phyloP scores from a whole-genome alignment of 2,329 filamentous ascomycete species.

The Orbilia brochopaga region DNA sequence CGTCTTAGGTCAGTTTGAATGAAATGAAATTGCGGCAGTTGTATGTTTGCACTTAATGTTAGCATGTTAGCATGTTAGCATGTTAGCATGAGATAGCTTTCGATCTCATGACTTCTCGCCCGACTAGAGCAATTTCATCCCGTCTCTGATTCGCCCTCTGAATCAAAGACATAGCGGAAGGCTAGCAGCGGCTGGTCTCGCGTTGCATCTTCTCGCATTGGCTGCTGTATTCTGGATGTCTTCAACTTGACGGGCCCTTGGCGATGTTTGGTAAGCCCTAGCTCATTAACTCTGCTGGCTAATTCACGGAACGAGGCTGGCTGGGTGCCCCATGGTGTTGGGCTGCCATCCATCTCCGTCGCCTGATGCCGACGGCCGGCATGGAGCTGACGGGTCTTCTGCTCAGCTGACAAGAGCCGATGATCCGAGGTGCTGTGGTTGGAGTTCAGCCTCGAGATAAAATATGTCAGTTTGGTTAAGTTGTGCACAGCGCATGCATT shows the following conservation, averaged over 20 bases:
- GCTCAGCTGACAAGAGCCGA: constrained; percentile 1
- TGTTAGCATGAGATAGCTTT: neutral
- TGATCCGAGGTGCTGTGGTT: neutral
- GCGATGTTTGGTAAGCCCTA: constrained; percentile 1
- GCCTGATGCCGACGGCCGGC: neutral
- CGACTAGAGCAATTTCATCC: neutral
- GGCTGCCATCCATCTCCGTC: neutral
- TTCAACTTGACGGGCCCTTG: neutral
- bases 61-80: neutral
- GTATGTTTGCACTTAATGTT: no score
- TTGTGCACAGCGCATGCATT: neutral
- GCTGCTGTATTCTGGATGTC: neutral
- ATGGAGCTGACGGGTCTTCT: neutral
- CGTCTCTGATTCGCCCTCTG: neutral
- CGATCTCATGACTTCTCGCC: neutral
- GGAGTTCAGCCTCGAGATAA: neutral
- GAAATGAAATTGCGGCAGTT: no score
- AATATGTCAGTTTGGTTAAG: neutral
- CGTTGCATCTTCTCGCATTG: neutral
- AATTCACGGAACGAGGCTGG: neutral
- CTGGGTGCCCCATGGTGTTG: neutral
- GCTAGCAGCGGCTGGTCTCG: constrained; percentile 2
- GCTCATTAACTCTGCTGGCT: neutral
- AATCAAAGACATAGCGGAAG: neutral
- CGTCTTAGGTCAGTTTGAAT: no score